Evolutionary conservation across 441 rosid species (phyloP).

Genomic region (Pelargonium exstipulatum): DNA sequence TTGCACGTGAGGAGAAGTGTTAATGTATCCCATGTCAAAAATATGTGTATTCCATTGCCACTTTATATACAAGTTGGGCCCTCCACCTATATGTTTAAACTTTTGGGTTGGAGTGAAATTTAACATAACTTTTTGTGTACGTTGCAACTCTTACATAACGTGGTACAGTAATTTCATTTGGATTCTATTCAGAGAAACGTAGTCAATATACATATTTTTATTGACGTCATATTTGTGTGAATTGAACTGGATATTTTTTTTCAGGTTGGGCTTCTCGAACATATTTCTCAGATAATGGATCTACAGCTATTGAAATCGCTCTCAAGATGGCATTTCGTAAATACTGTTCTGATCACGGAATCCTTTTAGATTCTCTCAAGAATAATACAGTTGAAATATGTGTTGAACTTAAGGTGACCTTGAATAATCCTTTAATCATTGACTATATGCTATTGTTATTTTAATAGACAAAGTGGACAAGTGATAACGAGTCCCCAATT

Average conservation of each 20-base stretch:
- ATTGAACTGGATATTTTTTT: conserved; percentile 16
- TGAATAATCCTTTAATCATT: conserved; percentile 14
- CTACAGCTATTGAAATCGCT: conserved; percentile 89
- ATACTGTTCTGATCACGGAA: conserved; percentile 54
- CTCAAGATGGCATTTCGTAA: conserved; percentile 94
- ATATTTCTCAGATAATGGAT: conserved; percentile 89
- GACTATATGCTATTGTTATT: background rate
- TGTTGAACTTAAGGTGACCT: conserved; percentile 52
- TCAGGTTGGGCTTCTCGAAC: conserved; percentile 92
- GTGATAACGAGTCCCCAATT: background rate
- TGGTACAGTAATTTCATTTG: too few relatives aligned
- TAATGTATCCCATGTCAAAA: too few relatives aligned
- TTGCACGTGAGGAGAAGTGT: too few relatives aligned
- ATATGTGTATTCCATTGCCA: too few relatives aligned
- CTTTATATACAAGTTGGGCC: too few relatives aligned
- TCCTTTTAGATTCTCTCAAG: conserved; percentile 26
- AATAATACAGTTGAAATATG: conserved; percentile 28
- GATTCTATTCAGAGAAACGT: too few relatives aligned
- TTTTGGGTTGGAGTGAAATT: too few relatives aligned
- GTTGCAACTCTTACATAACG: too few relatives aligned
- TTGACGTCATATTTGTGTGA: background rate
- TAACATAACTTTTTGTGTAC: too few relatives aligned
- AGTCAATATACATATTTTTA: too few relatives aligned
- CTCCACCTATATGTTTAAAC: too few relatives aligned
- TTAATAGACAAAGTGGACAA: background rate